phyloP scores from a whole-genome alignment of 176 grass and related monocot genomes.

The Avena atlantica region DNA sequence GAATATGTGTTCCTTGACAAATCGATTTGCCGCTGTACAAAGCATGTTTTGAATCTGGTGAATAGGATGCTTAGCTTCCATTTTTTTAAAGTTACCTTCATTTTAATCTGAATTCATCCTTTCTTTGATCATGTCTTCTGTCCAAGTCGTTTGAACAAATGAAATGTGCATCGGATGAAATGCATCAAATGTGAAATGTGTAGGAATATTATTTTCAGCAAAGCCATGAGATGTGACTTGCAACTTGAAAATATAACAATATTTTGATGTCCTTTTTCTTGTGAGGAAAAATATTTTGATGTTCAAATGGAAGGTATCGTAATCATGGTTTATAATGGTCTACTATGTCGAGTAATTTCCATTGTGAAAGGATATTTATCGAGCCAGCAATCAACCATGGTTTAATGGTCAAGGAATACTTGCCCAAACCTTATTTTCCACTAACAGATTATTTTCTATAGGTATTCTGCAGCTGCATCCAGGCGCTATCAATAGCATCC shows the following conservation, averaged over 20 bases:
- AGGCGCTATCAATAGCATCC: slow-evolving; percentile 96
- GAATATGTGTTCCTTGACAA: slow-evolving; percentile 1
- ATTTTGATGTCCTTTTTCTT: neutral
- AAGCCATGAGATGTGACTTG: slow-evolving; percentile 1
- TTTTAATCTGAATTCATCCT: neutral
- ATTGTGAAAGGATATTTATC: neutral
- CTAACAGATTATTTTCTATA: slow-evolving; percentile 36
- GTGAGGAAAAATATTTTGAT: neutral
- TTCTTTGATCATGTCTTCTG: slow-evolving; percentile 13
- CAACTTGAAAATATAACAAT: neutral
- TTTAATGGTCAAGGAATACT: slow-evolving; percentile 12
- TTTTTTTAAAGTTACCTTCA: neutral
- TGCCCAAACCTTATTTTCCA: slow-evolving; percentile 24
- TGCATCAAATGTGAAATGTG: neutral
- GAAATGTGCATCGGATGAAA: neutral
- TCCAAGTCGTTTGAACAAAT: neutral
- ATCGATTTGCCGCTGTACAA: slow-evolving; percentile 14
- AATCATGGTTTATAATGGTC: neutral
- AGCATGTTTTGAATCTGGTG: neutral
- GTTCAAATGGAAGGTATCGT: neutral
- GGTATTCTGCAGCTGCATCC: slow-evolving; percentile 98
- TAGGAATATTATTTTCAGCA: slow-evolving; percentile 9
- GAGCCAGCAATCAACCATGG: neutral
- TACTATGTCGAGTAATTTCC: no score
- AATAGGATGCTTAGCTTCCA: neutral